phyloP scores from a whole-genome alignment of 2,329 filamentous ascomycete species.

The Neonectria magnoliae region DNA sequence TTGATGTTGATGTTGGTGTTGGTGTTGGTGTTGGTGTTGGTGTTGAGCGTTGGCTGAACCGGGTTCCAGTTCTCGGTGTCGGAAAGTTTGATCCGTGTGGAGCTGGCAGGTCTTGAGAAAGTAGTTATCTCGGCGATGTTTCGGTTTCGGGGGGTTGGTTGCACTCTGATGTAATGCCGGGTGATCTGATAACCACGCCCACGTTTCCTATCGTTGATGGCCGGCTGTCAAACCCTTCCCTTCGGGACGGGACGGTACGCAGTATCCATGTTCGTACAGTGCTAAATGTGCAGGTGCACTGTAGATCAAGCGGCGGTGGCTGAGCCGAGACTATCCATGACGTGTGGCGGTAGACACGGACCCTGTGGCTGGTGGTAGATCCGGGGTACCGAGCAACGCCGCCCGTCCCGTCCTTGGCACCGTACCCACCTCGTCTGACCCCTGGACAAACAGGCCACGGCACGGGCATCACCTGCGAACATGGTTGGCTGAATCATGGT shows the following conservation, averaged over 20 bases:
- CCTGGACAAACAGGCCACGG: background rate
- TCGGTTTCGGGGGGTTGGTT: too few relatives aligned
- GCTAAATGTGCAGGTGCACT: background rate
- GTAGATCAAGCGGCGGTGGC: background rate
- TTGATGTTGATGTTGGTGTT: background rate
- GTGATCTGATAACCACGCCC: background rate
- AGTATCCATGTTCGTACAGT: background rate
- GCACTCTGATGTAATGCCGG: too few relatives aligned
- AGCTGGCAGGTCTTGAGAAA: background rate
- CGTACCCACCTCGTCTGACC: background rate
- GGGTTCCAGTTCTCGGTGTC: background rate
- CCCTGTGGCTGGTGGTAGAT: background rate
- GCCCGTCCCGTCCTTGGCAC: background rate
- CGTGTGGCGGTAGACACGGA: background rate
- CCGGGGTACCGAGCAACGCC: background rate
- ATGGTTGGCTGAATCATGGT: conserved; percentile 2
- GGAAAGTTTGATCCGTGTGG: background rate
- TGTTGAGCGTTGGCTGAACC: background rate
- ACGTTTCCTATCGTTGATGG: background rate
- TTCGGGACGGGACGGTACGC: background rate
- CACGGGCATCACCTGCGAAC: background rate
- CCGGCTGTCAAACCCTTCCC: background rate
- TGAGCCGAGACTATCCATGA: background rate
- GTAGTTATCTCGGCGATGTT: background rate
- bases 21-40: background rate